Percentiles rank a stretch among this genome's conserved stretches.
Evolutionary conservation across 2,329 filamentous ascomycete species (phyloP).

Genomic region (Colletotrichum eremochloae): DNA sequence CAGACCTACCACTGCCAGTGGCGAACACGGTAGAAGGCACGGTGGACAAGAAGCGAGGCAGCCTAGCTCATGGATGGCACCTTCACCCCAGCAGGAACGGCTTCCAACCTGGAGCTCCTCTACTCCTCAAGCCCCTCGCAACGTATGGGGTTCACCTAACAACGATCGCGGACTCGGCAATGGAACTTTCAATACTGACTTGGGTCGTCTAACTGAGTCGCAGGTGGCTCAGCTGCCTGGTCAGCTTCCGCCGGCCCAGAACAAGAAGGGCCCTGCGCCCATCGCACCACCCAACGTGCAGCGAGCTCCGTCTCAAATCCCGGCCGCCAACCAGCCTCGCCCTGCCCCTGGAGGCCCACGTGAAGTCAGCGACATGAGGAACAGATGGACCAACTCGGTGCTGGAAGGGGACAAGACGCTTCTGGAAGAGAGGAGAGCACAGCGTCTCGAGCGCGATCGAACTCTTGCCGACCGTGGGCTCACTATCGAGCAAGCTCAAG

Average conservation of each 20-base stretch:
- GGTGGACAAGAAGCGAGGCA: constrained; percentile 43
- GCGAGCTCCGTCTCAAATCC: constrained; percentile 39
- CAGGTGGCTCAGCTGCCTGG: constrained; percentile 46
- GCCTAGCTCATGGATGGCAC: constrained; percentile 44
- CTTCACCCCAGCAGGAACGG: constrained; percentile 57
- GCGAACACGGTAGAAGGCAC: constrained; percentile 40
- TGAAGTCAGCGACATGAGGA: constrained; percentile 44
- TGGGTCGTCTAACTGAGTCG: constrained; percentile 62
- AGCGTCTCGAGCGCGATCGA: constrained; percentile 58
- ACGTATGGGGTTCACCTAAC: constrained; percentile 82
- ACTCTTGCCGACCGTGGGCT: constrained; percentile 60
- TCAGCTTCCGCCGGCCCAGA: constrained; percentile 47
- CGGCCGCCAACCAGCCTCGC: constrained; percentile 18
- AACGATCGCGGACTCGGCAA: constrained; percentile 81
- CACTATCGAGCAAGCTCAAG: constrained; percentile 59
- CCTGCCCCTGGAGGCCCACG: constrained; percentile 15
- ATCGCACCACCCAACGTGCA: constrained; percentile 54
- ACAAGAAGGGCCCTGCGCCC: constrained; percentile 59
- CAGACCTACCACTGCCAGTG: constrained; percentile 20
- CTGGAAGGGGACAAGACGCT: constrained; percentile 62
- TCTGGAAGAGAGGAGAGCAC: constrained; percentile 54
- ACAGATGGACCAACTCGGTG: constrained; percentile 59
- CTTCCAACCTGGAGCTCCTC: constrained; percentile 64
- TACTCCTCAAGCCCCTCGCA: constrained; percentile 63
- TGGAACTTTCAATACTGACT: constrained; percentile 78